Base-by-base conservation (phyloP, 768 basidiomycete species). In the Rossbeevera mucosa region DNA sequence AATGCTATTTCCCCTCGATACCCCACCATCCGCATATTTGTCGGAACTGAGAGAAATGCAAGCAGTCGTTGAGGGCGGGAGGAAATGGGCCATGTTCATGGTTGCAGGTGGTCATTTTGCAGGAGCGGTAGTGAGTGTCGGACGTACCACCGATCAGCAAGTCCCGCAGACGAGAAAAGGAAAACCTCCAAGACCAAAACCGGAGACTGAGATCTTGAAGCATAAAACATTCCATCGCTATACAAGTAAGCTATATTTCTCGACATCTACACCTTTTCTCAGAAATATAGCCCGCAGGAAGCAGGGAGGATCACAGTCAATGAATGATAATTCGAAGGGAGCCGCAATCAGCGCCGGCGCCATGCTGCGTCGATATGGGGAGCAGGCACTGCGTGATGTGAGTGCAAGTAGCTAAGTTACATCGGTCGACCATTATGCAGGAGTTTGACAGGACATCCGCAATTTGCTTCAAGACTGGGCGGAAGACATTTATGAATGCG, bases 191-290 rank as follows among this genome's bases (percentile, higher is more conserved):
- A 81, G 77, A 54, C 80, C 85, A 18, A 89, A 81, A 66, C 78
- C 86, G 3, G 90, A 93, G 50, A 82, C 81, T 0, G 92, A 94
- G 63, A 80, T 98, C 1, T 57, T 99, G 38, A 75, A 76, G 57
- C 91, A 94, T 63, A 99, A 98, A 71, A 98, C 96, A 2, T 98
- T 97, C 67, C 96, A 98, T 69, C 85, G 96, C 1, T 99, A 99
- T 68, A 99, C 96, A 0, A 98, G 94, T 96, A 58, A 60, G 91
- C 78, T 13, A 3, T 13, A 4, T 20, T 42, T 3, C 33, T 21
- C 24, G n/a, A 21, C 12, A 36, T 31, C 20, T 22, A 16, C 18
- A 43, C 26, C 48, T 55, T 57, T 61, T 48, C 61, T 48, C n/a
- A 41, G 12, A 18, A 28, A n/a, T 7, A 12, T 20, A 98, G 95